Conservation (phyloP, 2,329 filamentous ascomycete genomes). For the Mariannaea elegans region DNA sequence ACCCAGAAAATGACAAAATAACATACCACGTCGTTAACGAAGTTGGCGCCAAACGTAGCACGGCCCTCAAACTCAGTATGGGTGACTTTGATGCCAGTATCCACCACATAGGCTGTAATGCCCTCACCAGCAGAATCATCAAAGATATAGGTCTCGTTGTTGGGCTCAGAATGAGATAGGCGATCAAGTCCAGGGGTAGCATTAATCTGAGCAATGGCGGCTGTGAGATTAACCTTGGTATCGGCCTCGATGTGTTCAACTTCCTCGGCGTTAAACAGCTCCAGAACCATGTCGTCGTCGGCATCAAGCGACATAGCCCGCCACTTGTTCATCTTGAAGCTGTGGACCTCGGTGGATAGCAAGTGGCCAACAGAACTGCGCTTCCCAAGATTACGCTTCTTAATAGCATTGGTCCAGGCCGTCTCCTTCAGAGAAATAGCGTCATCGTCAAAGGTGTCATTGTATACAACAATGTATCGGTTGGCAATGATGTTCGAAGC, state of each 20-base stretch:
- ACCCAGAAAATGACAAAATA: neutral
- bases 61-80: conserved; percentile 67
- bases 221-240: conserved; percentile 54
- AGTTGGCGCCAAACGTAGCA: conserved; percentile 62
- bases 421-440: conserved; percentile 60
- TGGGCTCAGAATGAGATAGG: conserved; percentile 55
- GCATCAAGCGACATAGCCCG: conserved; percentile 63
- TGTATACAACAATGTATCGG: conserved; percentile 73
- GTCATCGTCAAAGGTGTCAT: conserved; percentile 59
- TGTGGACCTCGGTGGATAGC: conserved; percentile 57
- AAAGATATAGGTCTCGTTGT: conserved; percentile 52
- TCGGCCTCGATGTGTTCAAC: conserved; percentile 65
- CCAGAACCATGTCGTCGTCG: conserved; percentile 58
- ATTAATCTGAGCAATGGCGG: conserved; percentile 59
- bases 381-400: conserved; percentile 66
- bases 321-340: conserved; percentile 59
- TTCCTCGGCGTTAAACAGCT: conserved; percentile 58
- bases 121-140: conserved; percentile 61
- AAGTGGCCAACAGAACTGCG: conserved; percentile 56
- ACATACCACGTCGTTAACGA: conserved; percentile 57
- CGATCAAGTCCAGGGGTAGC: conserved; percentile 64
- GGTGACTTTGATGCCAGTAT: conserved; percentile 67
- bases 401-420: conserved; percentile 57
- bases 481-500: conserved; percentile 60
- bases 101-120: conserved; percentile 71